These are phyloP conservation scores for Rhypophila decipiens DNA, from an alignment of 495 filamentous ascomycete genomes.

Conservation along the genomic window DNA sequence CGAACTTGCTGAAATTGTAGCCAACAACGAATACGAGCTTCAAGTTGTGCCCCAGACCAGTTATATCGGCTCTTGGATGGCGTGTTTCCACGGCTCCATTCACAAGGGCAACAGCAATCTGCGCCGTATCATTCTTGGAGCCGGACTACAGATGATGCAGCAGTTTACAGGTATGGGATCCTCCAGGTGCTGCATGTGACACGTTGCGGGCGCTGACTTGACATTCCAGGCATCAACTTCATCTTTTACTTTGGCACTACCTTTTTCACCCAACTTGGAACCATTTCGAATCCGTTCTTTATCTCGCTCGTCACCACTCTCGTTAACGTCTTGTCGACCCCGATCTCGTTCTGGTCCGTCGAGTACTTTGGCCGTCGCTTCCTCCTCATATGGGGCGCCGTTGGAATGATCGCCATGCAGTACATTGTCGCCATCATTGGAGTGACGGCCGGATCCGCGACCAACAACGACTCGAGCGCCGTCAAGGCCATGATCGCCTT, in stretches of 20 bases:
- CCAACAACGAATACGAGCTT: constrained; percentile 75
- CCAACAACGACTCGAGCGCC: constrained; percentile 46
- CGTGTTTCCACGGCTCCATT: constrained; percentile 55
- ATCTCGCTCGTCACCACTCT: constrained; percentile 74
- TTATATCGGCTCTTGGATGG: constrained; percentile 61
- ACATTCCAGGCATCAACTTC: constrained; percentile 70
- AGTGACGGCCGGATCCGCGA: constrained; percentile 44
- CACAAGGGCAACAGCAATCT: constrained; percentile 50
- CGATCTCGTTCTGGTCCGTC: constrained; percentile 72
- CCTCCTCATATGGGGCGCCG: constrained; percentile 66
- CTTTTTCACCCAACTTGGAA: constrained; percentile 67
- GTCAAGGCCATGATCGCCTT: constrained; percentile 65
- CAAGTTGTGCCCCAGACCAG: constrained; percentile 53
- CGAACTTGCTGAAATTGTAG: constrained; percentile 73
- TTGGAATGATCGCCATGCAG: constrained; percentile 74
- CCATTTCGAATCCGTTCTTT: constrained; percentile 70
- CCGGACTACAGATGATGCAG: constrained; percentile 65
- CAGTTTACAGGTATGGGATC: constrained; percentile 39
- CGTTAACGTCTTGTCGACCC: constrained; percentile 78
- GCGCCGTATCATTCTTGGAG: constrained; percentile 66
- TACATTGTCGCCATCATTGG: constrained; percentile 76
- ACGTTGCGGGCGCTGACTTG: not conserved
- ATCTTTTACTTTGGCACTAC: constrained; percentile 83
- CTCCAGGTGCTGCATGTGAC: not conserved
- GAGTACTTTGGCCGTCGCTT: constrained; percentile 74